Conservation (phyloP, 1,284 basidiomycete genomes). For the Cryptococcus sp. region DNA sequence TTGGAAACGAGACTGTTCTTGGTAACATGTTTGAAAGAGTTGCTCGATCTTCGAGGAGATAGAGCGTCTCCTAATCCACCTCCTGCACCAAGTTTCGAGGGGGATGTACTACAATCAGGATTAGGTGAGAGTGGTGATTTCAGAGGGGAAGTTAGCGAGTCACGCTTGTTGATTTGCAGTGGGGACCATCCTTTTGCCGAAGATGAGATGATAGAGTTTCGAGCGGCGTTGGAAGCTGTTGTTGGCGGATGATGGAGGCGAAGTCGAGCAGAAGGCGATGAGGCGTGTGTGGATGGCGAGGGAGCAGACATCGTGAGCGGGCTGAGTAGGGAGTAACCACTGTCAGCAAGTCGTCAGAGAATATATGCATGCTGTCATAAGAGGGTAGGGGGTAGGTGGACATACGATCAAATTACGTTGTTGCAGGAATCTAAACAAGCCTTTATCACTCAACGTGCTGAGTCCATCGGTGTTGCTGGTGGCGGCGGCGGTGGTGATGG, state of each 20-base stretch:
- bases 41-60: constrained; percentile 68
- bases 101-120: constrained; percentile 19
- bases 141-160: constrained; percentile 15
- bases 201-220: constrained; percentile 47
- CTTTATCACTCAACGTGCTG: neutral
- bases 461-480: too few species aligned
- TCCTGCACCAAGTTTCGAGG: constrained; percentile 26
- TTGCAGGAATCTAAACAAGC: neutral
- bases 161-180: constrained; percentile 50
- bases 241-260: constrained; percentile 19
- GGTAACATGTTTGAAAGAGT: constrained; percentile 77
- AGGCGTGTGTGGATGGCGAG: constrained; percentile 1
- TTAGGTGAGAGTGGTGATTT: constrained; percentile 26
- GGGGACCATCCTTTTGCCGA: constrained; percentile 55
- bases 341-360: neutral
- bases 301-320: constrained; percentile 18
- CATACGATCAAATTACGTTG: neutral
- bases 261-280: constrained; percentile 25
- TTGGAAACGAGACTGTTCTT: constrained; percentile 82
- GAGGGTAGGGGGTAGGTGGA: neutral
- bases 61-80: constrained; percentile 1
- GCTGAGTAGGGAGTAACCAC: neutral
- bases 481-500: too few species aligned
- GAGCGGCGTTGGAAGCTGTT: constrained; percentile 25
- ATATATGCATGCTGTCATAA: neutral